phyloP scores from a whole-genome alignment of 2,329 filamentous ascomycete genomes.

The Penicillium concentricum region DNA sequence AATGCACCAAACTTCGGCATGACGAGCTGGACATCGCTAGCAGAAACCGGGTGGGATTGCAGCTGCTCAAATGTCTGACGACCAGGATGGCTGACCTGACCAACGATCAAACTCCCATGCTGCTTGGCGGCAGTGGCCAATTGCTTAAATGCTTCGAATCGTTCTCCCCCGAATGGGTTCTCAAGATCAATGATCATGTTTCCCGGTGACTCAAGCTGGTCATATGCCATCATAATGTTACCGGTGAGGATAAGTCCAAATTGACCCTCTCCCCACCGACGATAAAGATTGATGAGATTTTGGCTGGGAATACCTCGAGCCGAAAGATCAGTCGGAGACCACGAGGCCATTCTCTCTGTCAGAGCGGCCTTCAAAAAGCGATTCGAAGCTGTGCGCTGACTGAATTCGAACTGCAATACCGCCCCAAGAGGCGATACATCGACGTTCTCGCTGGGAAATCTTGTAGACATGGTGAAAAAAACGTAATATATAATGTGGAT shows the following conservation, averaged over 20 bases:
- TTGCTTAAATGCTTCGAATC: constrained; percentile 24
- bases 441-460: constrained; percentile 6
- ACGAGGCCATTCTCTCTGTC: constrained; percentile 63
- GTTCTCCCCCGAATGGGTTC: constrained; percentile 16
- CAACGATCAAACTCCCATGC: constrained; percentile 22
- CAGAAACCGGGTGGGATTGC: constrained; percentile 23
- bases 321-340: constrained; percentile 54
- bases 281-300: constrained; percentile 57
- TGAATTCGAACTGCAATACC: constrained; percentile 53
- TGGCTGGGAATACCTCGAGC: constrained; percentile 56
- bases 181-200: constrained; percentile 28
- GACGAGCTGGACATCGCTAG: constrained; percentile 20
- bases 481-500: too few relatives aligned
- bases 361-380: constrained; percentile 68
- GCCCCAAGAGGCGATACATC: constrained; percentile 44
- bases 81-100: constrained; percentile 25
- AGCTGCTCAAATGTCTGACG: constrained; percentile 24
- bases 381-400: constrained; percentile 59
- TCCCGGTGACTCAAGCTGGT: constrained; percentile 28
- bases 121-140: constrained; percentile 23
- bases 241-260: constrained; percentile 26
- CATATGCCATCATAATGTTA: constrained; percentile 28
- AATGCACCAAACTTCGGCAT: constrained; percentile 18
- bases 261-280: constrained; percentile 5
- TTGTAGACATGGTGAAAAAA: background rate